Evolutionary conservation across 352 stramenopile genomes (phyloP).

Genomic region (Phytophthora sp.): DNA sequence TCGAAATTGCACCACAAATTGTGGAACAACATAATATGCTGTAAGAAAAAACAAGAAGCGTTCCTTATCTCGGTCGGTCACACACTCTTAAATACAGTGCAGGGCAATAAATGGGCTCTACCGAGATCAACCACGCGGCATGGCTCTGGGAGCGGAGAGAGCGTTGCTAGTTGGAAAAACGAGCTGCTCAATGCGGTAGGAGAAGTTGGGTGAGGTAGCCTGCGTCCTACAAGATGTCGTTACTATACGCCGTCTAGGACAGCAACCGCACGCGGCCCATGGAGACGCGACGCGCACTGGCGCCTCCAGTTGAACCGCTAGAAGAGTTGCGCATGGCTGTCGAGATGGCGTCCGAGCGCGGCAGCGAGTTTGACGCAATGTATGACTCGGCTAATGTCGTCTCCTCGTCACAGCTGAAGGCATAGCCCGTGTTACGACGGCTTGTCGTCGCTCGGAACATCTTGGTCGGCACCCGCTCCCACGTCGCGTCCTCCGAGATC

Average conservation of each 20-base stretch:
- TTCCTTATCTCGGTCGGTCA: slow-evolving; percentile 23
- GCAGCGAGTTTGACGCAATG: slow-evolving; percentile 81
- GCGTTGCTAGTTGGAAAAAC: slow-evolving; percentile 26
- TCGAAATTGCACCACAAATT: neutral
- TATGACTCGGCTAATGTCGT: slow-evolving; percentile 85
- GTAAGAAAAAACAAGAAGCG: slow-evolving; percentile 15
- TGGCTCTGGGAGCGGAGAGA: neutral
- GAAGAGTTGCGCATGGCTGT: slow-evolving; percentile 69
- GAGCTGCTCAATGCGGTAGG: slow-evolving; percentile 22
- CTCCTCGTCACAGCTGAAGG: slow-evolving; percentile 86
- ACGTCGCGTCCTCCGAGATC: slow-evolving; percentile 48
- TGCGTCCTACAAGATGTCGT: slow-evolving; percentile 7
- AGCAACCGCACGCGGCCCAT: slow-evolving; percentile 39
- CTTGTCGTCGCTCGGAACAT: slow-evolving; percentile 43
- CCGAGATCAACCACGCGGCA: neutral
- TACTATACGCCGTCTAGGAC: slow-evolving; percentile 20
- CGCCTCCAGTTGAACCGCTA: slow-evolving; percentile 15
- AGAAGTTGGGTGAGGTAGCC: slow-evolving; percentile 15
- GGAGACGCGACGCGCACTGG: slow-evolving; percentile 33
- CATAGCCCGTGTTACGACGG: slow-evolving; percentile 74
- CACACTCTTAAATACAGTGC: slow-evolving; percentile 40
- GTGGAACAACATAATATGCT: slow-evolving; percentile 14
- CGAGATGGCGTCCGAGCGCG: slow-evolving; percentile 67
- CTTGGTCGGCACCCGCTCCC: slow-evolving; percentile 48
- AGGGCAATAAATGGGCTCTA: slow-evolving; percentile 27